Conservation (phyloP, 352 stramenopile species). For the Phytophthora pinifolia region DNA sequence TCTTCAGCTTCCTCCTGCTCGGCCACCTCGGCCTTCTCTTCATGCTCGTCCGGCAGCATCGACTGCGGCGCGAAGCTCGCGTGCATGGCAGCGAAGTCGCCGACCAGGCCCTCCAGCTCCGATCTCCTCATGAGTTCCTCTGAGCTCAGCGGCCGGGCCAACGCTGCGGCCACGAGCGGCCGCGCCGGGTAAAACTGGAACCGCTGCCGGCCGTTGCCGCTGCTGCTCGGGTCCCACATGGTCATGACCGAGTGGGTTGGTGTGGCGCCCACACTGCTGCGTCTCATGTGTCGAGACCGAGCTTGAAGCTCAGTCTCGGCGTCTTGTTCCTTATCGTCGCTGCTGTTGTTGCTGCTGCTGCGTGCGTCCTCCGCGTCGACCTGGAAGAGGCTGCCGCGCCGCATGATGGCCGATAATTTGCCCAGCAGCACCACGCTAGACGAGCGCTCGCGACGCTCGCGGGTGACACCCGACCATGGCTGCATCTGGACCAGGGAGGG, state of each 20-base stretch:
- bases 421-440: constrained; percentile 47
- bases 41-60: constrained; percentile 13
- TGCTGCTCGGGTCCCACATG: constrained; percentile 23
- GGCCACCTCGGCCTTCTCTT: constrained; percentile 24
- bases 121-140: constrained; percentile 30
- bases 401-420: constrained; percentile 55
- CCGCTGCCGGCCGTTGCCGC: constrained; percentile 14
- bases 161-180: constrained; percentile 23
- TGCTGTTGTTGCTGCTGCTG: constrained; percentile 19
- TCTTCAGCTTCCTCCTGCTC: constrained; percentile 22
- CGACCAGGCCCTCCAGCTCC: constrained; percentile 23
- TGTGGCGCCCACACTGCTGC: constrained; percentile 20
- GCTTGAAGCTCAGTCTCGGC: constrained; percentile 3
- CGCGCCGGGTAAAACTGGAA: constrained; percentile 42
- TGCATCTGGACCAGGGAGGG: constrained; percentile 23
- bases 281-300: neutral
- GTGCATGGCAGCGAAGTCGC: constrained; percentile 32
- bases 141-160: constrained; percentile 26
- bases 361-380: constrained; percentile 25
- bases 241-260: constrained; percentile 25
- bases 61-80: constrained; percentile 24
- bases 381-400: constrained; percentile 40
- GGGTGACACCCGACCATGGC: constrained; percentile 29
- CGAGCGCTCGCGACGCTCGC: constrained; percentile 30
- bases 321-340: constrained; percentile 20